Percentiles rank a stretch among this genome's conserved stretches.
These are phyloP conservation scores for Pichia sp. DNA, from an alignment of 1,139 yeast species.

Conservation along the genomic window DNA sequence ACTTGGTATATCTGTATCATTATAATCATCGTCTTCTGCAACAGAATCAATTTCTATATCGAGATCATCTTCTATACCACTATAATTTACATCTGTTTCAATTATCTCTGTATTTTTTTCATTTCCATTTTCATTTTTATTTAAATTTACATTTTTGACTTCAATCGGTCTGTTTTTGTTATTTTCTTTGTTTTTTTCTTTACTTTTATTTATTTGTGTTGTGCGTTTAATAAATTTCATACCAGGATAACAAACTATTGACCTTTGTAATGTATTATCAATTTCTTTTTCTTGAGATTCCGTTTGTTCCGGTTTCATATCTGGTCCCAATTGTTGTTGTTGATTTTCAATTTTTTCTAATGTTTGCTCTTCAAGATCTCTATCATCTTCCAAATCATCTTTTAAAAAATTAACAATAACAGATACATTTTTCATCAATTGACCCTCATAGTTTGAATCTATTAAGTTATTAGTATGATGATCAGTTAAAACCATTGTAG, in stretches of 20 bases:
- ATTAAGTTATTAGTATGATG: too few species aligned
- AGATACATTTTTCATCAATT: conserved; percentile 44
- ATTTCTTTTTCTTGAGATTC: conserved; percentile 15
- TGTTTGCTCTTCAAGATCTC: conserved; percentile 48
- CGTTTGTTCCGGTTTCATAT: too few species aligned
- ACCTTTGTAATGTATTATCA: background rate
- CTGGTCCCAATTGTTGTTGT: conserved; percentile 4
- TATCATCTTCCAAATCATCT: conserved; percentile 20
- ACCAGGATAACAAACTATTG: conserved; percentile 29
- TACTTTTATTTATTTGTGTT: background rate
- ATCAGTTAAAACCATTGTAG: conserved; percentile 34
- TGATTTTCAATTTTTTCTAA: conserved; percentile 34
- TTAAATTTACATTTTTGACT: background rate
- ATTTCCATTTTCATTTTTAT: background rate
- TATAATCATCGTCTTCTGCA: conserved; percentile 11
- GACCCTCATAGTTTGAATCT: too few species aligned
- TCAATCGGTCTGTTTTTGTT: conserved; percentile 8
- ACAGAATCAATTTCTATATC: conserved; percentile 9
- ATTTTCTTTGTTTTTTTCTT: conserved; percentile 8
- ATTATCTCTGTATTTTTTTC: background rate
- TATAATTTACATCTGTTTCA: background rate
- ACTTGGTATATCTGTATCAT: conserved; percentile 14
- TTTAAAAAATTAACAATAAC: conserved; percentile 15
- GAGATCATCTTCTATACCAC: conserved; percentile 11
- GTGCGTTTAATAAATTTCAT: conserved; percentile 20